These are phyloP conservation scores for Helotiales sp. DNA, from an alignment of 2,329 filamentous ascomycete genomes.

Conservation along the genomic window DNA sequence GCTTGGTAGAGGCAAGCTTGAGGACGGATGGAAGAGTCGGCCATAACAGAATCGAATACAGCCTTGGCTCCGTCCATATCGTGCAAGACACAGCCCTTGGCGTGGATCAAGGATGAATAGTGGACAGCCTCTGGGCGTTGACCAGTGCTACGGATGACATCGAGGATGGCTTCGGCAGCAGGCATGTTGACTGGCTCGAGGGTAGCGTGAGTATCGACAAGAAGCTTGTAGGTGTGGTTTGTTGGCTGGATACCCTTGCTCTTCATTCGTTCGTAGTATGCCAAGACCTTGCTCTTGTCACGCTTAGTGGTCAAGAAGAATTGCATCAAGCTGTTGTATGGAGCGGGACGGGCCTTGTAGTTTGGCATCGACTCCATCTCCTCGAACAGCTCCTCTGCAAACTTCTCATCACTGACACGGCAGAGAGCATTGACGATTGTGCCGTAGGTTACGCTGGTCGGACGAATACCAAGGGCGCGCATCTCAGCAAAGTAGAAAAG, in stretches of 20 bases:
- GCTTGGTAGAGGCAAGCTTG: slow-evolving; percentile 94
- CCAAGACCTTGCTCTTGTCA: slow-evolving; percentile 89
- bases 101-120: slow-evolving; percentile 94
- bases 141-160: slow-evolving; percentile 74
- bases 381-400: slow-evolving; percentile 96
- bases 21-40: slow-evolving; percentile 67
- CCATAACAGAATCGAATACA: slow-evolving; percentile 81
- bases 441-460: slow-evolving; percentile 96
- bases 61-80: slow-evolving; percentile 83
- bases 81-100: slow-evolving; percentile 90
- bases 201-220: slow-evolving; percentile 93
- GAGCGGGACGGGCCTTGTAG: slow-evolving; percentile 96
- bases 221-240: slow-evolving; percentile 94
- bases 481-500: slow-evolving; percentile 98
- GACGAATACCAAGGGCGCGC: slow-evolving; percentile 89
- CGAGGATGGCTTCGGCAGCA: slow-evolving; percentile 83
- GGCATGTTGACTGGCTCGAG: slow-evolving; percentile 89
- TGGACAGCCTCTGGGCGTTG: slow-evolving; percentile 88
- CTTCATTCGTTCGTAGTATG: slow-evolving; percentile 95
- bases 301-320: slow-evolving; percentile 98
- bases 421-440: slow-evolving; percentile 98
- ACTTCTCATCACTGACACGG: slow-evolving; percentile 96
- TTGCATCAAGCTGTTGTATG: slow-evolving; percentile 99
- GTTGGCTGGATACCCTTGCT: slow-evolving; percentile 86
- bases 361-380: slow-evolving; percentile 99